phyloP scores from a whole-genome alignment of 2,329 filamentous ascomycete species.

The Lojkania enalia region DNA sequence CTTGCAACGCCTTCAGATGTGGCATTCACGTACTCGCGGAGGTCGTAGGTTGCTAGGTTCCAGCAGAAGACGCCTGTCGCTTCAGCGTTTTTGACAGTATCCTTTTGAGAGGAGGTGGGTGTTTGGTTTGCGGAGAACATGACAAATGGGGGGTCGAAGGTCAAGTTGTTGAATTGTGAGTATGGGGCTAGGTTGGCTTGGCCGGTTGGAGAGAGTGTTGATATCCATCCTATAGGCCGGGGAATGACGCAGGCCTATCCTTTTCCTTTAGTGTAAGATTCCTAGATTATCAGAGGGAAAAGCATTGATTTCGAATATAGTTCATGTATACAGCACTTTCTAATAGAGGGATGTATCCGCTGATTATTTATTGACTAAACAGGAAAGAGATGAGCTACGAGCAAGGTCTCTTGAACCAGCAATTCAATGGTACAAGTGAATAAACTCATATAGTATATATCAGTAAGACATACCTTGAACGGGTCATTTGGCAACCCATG shows the following conservation, averaged over 20 bases:
- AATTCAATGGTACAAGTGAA: no score
- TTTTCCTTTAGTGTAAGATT: neutral
- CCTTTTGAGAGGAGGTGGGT: constrained; percentile 52
- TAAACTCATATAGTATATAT: no score
- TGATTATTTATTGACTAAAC: no score
- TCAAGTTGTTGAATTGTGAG: constrained; percentile 65
- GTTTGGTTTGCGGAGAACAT: constrained; percentile 66
- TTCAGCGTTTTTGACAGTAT: constrained; percentile 62
- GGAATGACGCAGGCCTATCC: constrained; percentile 63
- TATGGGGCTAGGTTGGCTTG: constrained; percentile 63
- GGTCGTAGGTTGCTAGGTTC: constrained; percentile 61
- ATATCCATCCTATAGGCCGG: constrained; percentile 66
- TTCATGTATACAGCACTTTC: neutral
- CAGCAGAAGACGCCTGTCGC: constrained; percentile 60
- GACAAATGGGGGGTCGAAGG: constrained; percentile 65
- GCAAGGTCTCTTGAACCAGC: no score
- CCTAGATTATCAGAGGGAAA: constrained; percentile 1
- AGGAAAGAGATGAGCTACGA: no score
- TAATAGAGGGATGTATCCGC: neutral
- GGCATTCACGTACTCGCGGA: constrained; percentile 60
- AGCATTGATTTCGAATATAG: neutral
- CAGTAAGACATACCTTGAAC: constrained; percentile 57
- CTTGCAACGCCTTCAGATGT: constrained; percentile 55
- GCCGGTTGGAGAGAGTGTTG: constrained; percentile 53
- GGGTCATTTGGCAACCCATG: constrained; percentile 59